These are phyloP conservation scores for Lycium ferocissimum DNA, from an alignment of 257 asterid genomes.

Conservation along the genomic window DNA sequence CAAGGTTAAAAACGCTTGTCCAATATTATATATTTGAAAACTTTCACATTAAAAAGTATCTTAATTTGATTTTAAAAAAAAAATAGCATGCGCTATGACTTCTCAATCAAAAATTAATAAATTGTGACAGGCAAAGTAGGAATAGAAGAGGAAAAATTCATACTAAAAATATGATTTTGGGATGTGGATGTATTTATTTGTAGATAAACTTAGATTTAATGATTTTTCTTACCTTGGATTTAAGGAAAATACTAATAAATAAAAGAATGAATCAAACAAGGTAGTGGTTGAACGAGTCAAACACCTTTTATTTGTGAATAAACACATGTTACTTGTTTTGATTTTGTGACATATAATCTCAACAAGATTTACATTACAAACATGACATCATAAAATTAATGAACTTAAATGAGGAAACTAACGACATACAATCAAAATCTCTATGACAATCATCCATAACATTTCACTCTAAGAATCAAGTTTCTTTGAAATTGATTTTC, in stretches of 20 bases:
- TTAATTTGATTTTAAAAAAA: too few species aligned
- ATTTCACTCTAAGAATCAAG: too few species aligned
- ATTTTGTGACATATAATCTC: neutral
- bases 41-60: too few species aligned
- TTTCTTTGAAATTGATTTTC: too few species aligned
- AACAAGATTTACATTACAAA: neutral
- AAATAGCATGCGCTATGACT: too few species aligned
- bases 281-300: neutral
- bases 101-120: neutral
- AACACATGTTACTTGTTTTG: neutral
- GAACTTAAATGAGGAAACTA: neutral
- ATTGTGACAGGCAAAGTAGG: neutral
- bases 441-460: too few species aligned
- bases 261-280: neutral
- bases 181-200: neutral
- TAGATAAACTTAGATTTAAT: neutral
- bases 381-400: neutral
- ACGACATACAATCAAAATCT: too few species aligned
- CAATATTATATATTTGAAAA: too few species aligned
- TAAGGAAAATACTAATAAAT: neutral
- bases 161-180: neutral
- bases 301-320: neutral
- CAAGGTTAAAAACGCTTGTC: too few species aligned
- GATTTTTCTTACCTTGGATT: neutral
- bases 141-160: neutral